A percentile compares a stretch with the other conserved stretches of the same genome.
These are phyloP conservation scores for Ascochyta clinopodiicola DNA, from an alignment of 2,329 filamentous ascomycete species.

Conservation along the genomic window DNA sequence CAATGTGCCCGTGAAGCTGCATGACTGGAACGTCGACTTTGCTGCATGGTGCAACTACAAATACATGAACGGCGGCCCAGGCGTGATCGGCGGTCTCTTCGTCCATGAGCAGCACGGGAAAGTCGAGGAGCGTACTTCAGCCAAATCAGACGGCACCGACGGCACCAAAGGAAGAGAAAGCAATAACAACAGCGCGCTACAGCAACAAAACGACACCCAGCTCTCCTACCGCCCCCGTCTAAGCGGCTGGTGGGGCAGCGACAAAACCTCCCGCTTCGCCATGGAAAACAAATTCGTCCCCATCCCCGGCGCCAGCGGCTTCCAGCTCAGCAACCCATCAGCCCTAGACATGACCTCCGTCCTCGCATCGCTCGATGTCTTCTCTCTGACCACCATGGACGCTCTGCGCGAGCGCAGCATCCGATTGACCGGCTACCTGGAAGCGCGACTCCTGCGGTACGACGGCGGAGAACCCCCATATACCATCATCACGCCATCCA, in stretches of 20 bases:
- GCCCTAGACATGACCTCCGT: slow-evolving; percentile 80
- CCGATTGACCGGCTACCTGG: slow-evolving; percentile 76
- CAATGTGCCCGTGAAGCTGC: slow-evolving; percentile 78
- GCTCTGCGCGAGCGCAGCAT: slow-evolving; percentile 74
- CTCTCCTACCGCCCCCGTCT: slow-evolving; percentile 69
- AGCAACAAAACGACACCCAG: slow-evolving; percentile 32
- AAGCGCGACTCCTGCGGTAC: slow-evolving; percentile 52
- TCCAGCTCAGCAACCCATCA: slow-evolving; percentile 84
- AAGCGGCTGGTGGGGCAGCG: slow-evolving; percentile 86
- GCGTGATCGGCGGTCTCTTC: slow-evolving; percentile 79
- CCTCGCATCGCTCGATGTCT: slow-evolving; percentile 74
- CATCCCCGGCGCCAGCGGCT: slow-evolving; percentile 78
- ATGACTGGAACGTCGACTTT: slow-evolving; percentile 92
- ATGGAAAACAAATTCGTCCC: slow-evolving; percentile 85
- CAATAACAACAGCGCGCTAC: not conserved
- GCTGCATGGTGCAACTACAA: slow-evolving; percentile 95
- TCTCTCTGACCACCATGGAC: slow-evolving; percentile 73
- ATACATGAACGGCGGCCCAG: slow-evolving; percentile 87
- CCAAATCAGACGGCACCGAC: slow-evolving; percentile 22
- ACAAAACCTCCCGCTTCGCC: slow-evolving; percentile 76
- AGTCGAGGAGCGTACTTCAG: slow-evolving; percentile 49
- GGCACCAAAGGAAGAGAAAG: slow-evolving; percentile 35
- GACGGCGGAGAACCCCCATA: slow-evolving; percentile 45
- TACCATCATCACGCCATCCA: slow-evolving; percentile 71
- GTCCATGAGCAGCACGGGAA: slow-evolving; percentile 77